Base-by-base conservation (phyloP, 2,329 filamentous ascomycete genomes). In the Cadophora gregata region DNA sequence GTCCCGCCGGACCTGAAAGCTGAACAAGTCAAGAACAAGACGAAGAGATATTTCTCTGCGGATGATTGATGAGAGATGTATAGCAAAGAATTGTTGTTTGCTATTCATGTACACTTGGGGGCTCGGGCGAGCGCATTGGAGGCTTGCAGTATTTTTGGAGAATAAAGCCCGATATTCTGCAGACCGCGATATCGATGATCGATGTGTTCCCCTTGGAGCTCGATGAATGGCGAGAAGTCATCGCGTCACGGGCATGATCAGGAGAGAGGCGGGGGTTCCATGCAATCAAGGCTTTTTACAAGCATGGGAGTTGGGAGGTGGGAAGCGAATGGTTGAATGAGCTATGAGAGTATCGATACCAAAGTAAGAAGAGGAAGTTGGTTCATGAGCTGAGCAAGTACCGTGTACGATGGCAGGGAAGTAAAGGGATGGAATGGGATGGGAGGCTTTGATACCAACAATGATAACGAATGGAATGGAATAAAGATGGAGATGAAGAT, bases 21-120 rank as follows among this genome's bases (percentile, higher is more conserved):
- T 2, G 86, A 90, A 69, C 86, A 90, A 72, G 81, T 87, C 1
- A 83, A 85, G 72, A 90, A 82, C 74, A 89, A 88, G 75, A 85
- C 87, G 50, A 93, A 92, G 77, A 84, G 89, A 65, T 93, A 93
- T 74, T 93, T 93, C 77, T 86, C 87, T 3, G 88, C 89, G 3
- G 89, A 91, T 27, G 74, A 77, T 67, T 77, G 58, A 60, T 6
- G 19, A n/a, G n/a, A n/a, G n/a, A n/a, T n/a, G n/a, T n/a, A n/a
- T n/a, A n/a, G n/a, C n/a, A n/a, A n/a, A n/a, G n/a, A n/a, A n/a
- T n/a, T n/a, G n/a, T n/a, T n/a, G n/a, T n/a, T n/a, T n/a, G n/a
- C n/a, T n/a, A n/a, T n/a, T n/a, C n/a, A n/a, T n/a, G n/a, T n/a
- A n/a, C n/a, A n/a, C n/a, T n/a, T n/a, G n/a, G n/a, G n/a, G n/a